These are phyloP conservation scores for Xerocomus brunneocitrinus DNA, from an alignment of 768 basidiomycete genomes.

Conservation along the genomic window DNA sequence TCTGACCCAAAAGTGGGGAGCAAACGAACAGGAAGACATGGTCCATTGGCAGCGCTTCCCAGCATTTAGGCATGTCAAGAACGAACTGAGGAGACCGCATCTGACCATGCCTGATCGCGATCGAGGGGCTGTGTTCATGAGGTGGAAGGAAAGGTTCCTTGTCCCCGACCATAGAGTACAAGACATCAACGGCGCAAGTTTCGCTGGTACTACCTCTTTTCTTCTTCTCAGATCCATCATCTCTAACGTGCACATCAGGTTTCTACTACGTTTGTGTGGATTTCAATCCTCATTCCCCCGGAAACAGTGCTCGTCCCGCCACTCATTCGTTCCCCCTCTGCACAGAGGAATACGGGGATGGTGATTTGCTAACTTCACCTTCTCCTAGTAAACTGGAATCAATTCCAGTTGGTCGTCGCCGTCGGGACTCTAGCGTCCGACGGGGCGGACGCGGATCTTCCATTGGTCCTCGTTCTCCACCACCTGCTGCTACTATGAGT, in stretches of 20 bases:
- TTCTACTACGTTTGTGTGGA: slow-evolving; percentile 97
- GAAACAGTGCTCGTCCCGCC: slow-evolving; percentile 30
- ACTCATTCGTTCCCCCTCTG: slow-evolving; percentile 36
- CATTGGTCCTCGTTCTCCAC: slow-evolving; percentile 41
- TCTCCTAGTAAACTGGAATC: slow-evolving; percentile 35
- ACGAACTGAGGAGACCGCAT: slow-evolving; percentile 73
- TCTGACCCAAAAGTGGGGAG: slow-evolving; percentile 86
- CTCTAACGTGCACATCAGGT: slow-evolving; percentile 41
- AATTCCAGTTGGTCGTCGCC: slow-evolving; percentile 33
- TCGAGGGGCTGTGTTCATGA: slow-evolving; percentile 85
- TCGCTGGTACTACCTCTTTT: slow-evolving; percentile 64
- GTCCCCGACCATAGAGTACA: slow-evolving; percentile 93
- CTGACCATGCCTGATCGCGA: slow-evolving; percentile 75
- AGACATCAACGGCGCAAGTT: slow-evolving; percentile 92
- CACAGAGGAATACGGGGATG: slow-evolving; percentile 23
- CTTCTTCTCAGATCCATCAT: neutral
- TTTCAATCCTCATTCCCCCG: slow-evolving; percentile 62
- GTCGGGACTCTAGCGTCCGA: slow-evolving; percentile 46
- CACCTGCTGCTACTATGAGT: slow-evolving; percentile 68
- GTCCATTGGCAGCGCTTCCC: slow-evolving; percentile 95
- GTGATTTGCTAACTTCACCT: slow-evolving; percentile 28
- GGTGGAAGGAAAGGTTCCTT: slow-evolving; percentile 95
- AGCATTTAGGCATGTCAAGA: slow-evolving; percentile 76
- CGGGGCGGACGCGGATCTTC: slow-evolving; percentile 44
- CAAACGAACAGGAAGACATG: slow-evolving; percentile 86